These are phyloP conservation scores for Vitis rupestris DNA, from an alignment of 164 flowering plant species.

Conservation along the genomic window DNA sequence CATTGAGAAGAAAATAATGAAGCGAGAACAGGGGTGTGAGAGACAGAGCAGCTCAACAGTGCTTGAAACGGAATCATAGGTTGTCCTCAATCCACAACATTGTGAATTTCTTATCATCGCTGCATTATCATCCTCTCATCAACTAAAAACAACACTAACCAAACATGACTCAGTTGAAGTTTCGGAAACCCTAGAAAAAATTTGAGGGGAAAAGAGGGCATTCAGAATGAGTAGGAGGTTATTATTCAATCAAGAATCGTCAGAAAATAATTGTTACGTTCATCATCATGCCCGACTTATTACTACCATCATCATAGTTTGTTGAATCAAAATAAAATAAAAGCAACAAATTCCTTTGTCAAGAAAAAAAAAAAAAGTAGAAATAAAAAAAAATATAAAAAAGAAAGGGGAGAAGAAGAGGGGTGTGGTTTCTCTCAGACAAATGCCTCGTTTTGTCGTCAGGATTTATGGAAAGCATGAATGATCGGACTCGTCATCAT, in stretches of 20 bases:
- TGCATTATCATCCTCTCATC: slow-evolving; percentile 16
- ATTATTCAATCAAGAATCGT: slow-evolving; percentile 1
- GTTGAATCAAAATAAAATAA: not conserved
- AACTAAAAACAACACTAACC: not conserved
- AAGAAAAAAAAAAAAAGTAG: not conserved
- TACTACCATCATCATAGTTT: too few relatives aligned
- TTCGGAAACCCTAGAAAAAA: not conserved
- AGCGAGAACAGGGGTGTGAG: not conserved
- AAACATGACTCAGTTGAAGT: not conserved
- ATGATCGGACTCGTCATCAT: slow-evolving; percentile 63
- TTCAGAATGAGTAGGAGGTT: slow-evolving; percentile 50
- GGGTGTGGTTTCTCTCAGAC: slow-evolving; percentile 42
- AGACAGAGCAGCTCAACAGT: slow-evolving; percentile 56
- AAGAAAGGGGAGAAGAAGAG: not conserved
- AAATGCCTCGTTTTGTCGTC: slow-evolving; percentile 68
- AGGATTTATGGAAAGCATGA: slow-evolving; percentile 23
- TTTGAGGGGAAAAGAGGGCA: slow-evolving; percentile 11
- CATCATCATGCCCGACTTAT: slow-evolving; percentile 28
- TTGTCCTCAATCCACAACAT: slow-evolving; percentile 18
- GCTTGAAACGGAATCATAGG: slow-evolving; percentile 55
- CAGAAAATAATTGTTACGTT: not conserved
- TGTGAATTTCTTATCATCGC: slow-evolving; percentile 49
- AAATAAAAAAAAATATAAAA: not conserved
- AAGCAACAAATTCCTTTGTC: too few relatives aligned
- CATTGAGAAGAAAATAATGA: too few relatives aligned